Evolutionary conservation across 2,329 filamentous ascomycete species (phyloP).

Genomic region (Phyllosticta citrichinensis): DNA sequence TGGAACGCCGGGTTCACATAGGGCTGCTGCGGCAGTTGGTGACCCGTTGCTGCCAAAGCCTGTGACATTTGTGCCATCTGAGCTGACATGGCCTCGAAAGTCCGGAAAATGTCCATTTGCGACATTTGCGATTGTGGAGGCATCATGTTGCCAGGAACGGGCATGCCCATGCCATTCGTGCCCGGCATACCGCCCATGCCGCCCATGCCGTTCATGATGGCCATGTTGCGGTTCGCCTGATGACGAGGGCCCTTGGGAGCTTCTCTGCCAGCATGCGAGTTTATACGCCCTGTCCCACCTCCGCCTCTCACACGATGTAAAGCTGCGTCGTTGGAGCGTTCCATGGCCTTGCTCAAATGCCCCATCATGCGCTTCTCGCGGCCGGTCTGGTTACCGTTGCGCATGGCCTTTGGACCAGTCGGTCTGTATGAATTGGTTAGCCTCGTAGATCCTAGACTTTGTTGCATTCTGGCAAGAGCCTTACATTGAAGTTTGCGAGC

Average conservation of each 20-base stretch:
- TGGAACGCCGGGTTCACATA: conserved; percentile 43
- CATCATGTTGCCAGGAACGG: conserved; percentile 1
- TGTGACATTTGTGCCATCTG: conserved; percentile 59
- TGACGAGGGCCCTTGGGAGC: conserved; percentile 62
- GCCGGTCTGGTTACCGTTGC: conserved; percentile 50
- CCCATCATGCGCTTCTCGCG: conserved; percentile 77
- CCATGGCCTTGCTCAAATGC: conserved; percentile 74
- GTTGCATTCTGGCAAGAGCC: conserved; percentile 12
- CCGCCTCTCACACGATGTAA: conserved; percentile 71
- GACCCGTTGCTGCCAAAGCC: conserved; percentile 72
- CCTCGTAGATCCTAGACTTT: too few relatives aligned
- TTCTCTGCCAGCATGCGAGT: conserved; percentile 57
- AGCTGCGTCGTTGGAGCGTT: conserved; percentile 62
- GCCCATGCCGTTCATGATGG: conserved; percentile 34
- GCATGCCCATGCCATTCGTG: conserved; percentile 34
- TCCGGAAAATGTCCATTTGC: conserved; percentile 2
- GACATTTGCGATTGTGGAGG: conserved; percentile 4
- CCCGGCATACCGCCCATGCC: conserved; percentile 16
- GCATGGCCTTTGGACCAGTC: conserved; percentile 91
- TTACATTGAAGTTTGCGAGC: conserved; percentile 34
- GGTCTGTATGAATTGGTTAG: conserved; percentile 48
- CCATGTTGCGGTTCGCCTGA: conserved; percentile 13
- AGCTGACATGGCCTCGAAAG: conserved; percentile 27
- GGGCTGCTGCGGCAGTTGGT: conserved; percentile 49
- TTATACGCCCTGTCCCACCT: conserved; percentile 67